Base-by-base conservation (phyloP, 108 stramenopile genomes). In the Cyclotella choctawhatcheeana region DNA sequence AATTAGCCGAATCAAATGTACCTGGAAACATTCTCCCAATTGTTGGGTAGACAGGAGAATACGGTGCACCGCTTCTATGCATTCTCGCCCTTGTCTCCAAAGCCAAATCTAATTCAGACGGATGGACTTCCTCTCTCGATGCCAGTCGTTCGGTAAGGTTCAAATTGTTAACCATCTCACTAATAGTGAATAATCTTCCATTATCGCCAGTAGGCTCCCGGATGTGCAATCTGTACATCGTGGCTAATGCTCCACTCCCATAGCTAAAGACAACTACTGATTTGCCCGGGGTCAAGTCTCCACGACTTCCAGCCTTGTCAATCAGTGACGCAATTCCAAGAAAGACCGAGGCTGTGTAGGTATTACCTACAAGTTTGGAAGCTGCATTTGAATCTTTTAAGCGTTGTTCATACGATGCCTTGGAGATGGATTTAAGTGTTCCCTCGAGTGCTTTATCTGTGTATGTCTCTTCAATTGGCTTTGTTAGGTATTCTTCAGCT, bases 271-370 rank as follows among this genome's bases (percentile, higher is more conserved):
- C 84, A 10, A 82, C 88, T 20, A 87, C 82, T 31, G 81, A 80
- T 68, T 92, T 91, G 10, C 91, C 93, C 1, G 82, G 78, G 2
- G 79, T 83, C 50, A 92, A 70, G 18, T 90, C 89, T 3, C 85
- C 86, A 17, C 84, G 40, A 48, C 84, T 74, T 30, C 90, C 93
- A 2, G 68, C 91, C 25, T 84, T 81, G 68, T 92, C 93, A 21
- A 98, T 70, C 18, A 99, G 67, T 47, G 91, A 93, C 6, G 88
- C 85, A 45, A 99, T 67, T 34, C 96, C 96, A 6, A 95, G 73
- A 77, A 96, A 98, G 18, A 99, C 95, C 43, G 91, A 87, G 0
- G 97, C 98, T 0, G 98, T 94, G 88, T 99, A 99, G 8, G 97
- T 97, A 85, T 99, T 99, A 32, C 98, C 98, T 26, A 99, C 88